These are phyloP conservation scores for Mucor velutinosus DNA, from an alignment of 371 early-diverging fungal species.

Conservation along the genomic window DNA sequence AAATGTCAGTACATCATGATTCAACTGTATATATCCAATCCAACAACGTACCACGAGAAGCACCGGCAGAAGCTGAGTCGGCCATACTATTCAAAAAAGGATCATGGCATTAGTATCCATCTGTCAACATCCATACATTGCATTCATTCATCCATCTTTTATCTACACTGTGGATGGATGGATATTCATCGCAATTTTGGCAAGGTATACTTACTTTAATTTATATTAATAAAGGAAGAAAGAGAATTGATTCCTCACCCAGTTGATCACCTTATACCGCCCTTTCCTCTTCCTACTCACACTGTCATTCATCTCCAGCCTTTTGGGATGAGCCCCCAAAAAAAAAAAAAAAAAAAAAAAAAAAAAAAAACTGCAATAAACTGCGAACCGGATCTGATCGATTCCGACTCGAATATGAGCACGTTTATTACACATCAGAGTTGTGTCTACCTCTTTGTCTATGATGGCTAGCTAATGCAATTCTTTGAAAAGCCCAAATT, in stretches of 20 bases:
- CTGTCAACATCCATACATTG: neutral
- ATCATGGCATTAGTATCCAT: neutral
- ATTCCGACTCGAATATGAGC: neutral
- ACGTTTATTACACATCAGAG: neutral
- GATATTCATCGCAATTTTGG: neutral
- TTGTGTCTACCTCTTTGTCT: neutral
- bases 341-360: no score
- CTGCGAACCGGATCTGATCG: neutral
- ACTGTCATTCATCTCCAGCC: neutral
- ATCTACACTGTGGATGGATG: neutral
- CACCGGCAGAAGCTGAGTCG: conserved; percentile 82
- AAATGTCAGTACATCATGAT: neutral
- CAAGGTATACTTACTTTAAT: conserved; percentile 23
- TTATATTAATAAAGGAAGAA: conserved; percentile 29
- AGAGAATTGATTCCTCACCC: conserved; percentile 5
- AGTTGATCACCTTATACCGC: neutral
- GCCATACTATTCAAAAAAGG: conserved; percentile 50
- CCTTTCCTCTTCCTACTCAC: neutral
- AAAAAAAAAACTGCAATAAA: neutral
- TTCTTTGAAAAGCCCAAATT: neutral
- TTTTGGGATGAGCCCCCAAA: neutral
- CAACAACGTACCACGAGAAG: conserved; percentile 50
- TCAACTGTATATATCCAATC: conserved; percentile 1
- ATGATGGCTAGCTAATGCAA: neutral
- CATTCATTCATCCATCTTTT: conserved; percentile 14